phyloP scores from a whole-genome alignment of 1,139 yeast species.

The Candida freyschussii region DNA sequence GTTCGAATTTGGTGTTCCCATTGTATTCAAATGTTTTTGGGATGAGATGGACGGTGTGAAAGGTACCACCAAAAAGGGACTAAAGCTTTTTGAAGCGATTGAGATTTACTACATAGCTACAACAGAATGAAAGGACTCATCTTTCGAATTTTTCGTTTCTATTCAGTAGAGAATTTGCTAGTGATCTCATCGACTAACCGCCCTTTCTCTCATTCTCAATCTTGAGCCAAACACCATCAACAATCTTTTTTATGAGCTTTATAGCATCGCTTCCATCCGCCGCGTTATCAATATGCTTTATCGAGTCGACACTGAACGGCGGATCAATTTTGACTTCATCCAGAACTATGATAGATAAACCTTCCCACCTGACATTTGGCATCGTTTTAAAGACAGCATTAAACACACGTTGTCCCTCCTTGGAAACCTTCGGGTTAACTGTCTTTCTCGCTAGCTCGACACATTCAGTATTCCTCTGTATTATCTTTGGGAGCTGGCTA shows the following conservation, averaged over 20 bases:
- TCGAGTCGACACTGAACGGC: slow-evolving; percentile 41
- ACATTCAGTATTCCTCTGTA: slow-evolving; percentile 22
- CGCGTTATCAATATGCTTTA: slow-evolving; percentile 21
- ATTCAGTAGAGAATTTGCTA: slow-evolving; percentile 9
- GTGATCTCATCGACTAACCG: no score
- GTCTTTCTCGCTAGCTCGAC: slow-evolving; percentile 19
- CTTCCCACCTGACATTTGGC: slow-evolving; percentile 46
- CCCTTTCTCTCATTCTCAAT: slow-evolving; percentile 51
- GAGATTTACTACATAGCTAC: slow-evolving; percentile 6
- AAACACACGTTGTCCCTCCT: slow-evolving; percentile 46
- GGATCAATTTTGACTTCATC: slow-evolving; percentile 47
- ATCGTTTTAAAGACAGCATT: slow-evolving; percentile 45
- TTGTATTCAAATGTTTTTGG: slow-evolving; percentile 36
- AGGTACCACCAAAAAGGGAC: slow-evolving; percentile 56
- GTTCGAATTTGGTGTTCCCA: background rate
- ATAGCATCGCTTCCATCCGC: slow-evolving; percentile 40
- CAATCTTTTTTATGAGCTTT: slow-evolving; percentile 46
- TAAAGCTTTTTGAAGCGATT: slow-evolving; percentile 42
- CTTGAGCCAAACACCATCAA: slow-evolving; percentile 53
- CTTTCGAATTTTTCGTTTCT: slow-evolving; percentile 13
- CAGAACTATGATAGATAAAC: slow-evolving; percentile 44
- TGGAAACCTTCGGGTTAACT: slow-evolving; percentile 37
- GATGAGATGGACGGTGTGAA: slow-evolving; percentile 63
- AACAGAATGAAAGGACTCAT: slow-evolving; percentile 33
- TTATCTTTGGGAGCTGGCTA: slow-evolving; percentile 15